Conservation (phyloP, 305 asterid genomes). For the Fraxinus latifolia region DNA sequence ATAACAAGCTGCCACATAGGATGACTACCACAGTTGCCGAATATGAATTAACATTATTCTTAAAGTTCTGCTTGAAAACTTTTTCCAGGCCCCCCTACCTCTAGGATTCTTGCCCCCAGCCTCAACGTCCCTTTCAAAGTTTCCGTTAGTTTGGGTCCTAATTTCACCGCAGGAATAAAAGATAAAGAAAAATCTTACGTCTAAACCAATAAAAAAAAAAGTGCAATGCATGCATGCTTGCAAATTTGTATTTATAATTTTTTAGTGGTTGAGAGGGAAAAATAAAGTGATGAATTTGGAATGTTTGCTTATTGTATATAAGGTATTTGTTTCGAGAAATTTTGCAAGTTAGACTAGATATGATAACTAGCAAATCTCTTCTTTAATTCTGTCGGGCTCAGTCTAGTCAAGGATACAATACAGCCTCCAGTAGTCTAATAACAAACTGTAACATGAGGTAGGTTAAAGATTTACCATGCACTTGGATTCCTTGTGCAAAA, state of each 20-base stretch:
- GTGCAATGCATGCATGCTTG: background rate
- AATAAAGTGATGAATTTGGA: background rate
- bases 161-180: constrained; percentile 41
- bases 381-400: background rate
- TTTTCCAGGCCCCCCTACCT: constrained; percentile 46
- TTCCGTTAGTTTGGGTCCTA: constrained; percentile 45
- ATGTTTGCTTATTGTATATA: background rate
- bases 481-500: constrained; percentile 31
- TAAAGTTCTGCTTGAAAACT: constrained; percentile 36
- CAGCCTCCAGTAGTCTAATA: background rate
- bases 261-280: background rate
- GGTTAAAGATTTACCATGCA: constrained; percentile 25
- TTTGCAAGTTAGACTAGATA: background rate
- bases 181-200: background rate
- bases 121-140: constrained; percentile 51
- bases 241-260: too few relatives aligned
- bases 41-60: too few relatives aligned
- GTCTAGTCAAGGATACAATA: background rate
- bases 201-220: background rate
- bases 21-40: too few relatives aligned
- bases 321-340: background rate
- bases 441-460: background rate
- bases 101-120: constrained; percentile 50
- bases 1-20: too few relatives aligned
- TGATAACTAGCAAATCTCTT: background rate